Evolutionary conservation across 2,329 filamentous ascomycete genomes (phyloP), one percentile per base, ranked within the genome.

Genomic region (Aspergillus arachidicola): DNA sequence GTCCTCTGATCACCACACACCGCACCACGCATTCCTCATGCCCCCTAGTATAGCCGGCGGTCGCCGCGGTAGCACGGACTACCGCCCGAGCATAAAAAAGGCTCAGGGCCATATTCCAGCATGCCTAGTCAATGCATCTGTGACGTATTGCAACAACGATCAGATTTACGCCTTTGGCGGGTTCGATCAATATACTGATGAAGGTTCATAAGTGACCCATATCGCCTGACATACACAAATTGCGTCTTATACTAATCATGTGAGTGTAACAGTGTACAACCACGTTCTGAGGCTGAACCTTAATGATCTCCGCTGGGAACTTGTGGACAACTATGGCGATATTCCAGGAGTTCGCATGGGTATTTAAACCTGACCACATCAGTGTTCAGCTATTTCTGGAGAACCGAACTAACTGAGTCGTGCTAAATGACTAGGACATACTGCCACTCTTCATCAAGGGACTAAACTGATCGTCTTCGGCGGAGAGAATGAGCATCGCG

Each of bases 261-360:
- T 43, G 14, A 7, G 50, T 55, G 14, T 16, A 38, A 36, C 57
- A 87, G 90, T 99, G 21, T 99, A 99, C 81, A 99, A 99, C 75
- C 95, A 99, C 81, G 95, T 99, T 48, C 84, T 99, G 67, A 90
- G 89, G 71, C 82, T 99, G 58, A 94, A 99, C 76, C 85, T 99
- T 66, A 85, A 90, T 65, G 94, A 90, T 66, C 89, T 95, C 70
- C 92, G 95, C 76, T 99, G 95, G 95, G 95, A 88, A 69, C 83
- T 99, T 57, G 94, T 99, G 23, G 95, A 98, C 80, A 99, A 99
- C 79, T 99, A 97, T 82, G 95, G 95, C 38, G 94, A 98, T 79
- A 98, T 98, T 68, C 94, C 94, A 5, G 94, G 94, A 16, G 94
- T 98, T 57, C 89, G 94, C 69, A 98, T 98, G 95, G 94, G 94